These are phyloP conservation scores for Lepidium didymum DNA, from an alignment of 345 rosid species.

Conservation along the genomic window DNA sequence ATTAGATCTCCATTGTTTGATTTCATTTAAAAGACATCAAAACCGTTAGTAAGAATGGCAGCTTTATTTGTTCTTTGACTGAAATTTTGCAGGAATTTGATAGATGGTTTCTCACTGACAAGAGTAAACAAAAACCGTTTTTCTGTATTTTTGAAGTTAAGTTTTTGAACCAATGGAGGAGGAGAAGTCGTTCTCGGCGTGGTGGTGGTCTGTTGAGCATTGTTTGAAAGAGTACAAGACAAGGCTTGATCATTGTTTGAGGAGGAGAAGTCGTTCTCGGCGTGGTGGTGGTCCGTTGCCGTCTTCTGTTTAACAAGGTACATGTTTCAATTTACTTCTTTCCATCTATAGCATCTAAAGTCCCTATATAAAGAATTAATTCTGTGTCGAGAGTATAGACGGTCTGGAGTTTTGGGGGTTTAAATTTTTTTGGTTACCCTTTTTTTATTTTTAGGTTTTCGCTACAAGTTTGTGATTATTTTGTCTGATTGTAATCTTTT, in stretches of 20 bases:
- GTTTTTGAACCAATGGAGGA: conserved; percentile 14
- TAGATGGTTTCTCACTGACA: not conserved
- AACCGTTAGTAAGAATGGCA: not conserved
- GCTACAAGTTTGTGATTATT: too few relatives aligned
- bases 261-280: too few relatives aligned
- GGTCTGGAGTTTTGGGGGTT: too few relatives aligned
- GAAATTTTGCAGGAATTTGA: conserved; percentile 24
- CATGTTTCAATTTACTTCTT: too few relatives aligned
- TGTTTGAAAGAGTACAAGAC: conserved; percentile 65
- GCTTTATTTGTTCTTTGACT: not conserved
- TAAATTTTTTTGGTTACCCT: too few relatives aligned
- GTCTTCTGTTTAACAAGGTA: too few relatives aligned
- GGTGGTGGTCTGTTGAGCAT: conserved; percentile 77
- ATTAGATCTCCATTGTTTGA: not conserved
- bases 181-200: conserved; percentile 53
- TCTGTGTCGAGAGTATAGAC: too few relatives aligned
- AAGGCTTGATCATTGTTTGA: conserved; percentile 57
- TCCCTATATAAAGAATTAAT: too few relatives aligned
- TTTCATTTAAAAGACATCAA: not conserved
- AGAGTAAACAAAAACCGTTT: not conserved
- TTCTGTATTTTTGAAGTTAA: not conserved
- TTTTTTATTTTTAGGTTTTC: too few relatives aligned
- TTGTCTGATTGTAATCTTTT: too few relatives aligned
- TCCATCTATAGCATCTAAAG: too few relatives aligned
- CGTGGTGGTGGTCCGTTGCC: too few relatives aligned